These are phyloP conservation scores for Cyanodermella asteris DNA, from an alignment of 2,329 filamentous ascomycete species.

Conservation along the genomic window DNA sequence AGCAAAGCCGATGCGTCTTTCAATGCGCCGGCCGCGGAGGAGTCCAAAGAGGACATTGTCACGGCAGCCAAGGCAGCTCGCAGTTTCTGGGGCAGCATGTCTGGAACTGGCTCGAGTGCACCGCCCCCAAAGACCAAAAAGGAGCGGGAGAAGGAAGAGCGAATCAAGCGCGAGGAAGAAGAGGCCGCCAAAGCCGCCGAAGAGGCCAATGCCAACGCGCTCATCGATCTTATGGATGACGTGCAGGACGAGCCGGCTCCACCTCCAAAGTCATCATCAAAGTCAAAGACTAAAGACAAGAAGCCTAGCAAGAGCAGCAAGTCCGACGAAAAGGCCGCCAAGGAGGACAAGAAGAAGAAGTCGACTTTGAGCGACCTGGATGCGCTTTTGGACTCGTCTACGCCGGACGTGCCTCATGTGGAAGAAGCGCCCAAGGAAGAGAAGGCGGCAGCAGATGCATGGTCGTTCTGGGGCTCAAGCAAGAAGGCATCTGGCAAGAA, in stretches of 20 bases:
- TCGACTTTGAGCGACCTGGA: constrained; percentile 2
- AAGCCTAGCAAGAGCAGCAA: constrained; percentile 7
- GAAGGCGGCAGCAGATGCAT: constrained; percentile 14
- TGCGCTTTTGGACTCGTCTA: constrained; percentile 4
- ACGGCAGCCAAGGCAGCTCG: constrained; percentile 16
- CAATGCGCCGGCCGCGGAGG: constrained; percentile 12
- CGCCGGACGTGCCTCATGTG: constrained; percentile 8
- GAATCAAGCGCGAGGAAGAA: constrained; percentile 9
- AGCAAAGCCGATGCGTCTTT: too few relatives aligned
- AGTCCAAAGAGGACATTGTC: constrained; percentile 14
- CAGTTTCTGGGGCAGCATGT: constrained; percentile 23
- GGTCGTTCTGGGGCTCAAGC: constrained; percentile 11
- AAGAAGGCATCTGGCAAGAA: constrained; percentile 17
- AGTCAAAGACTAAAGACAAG: constrained; percentile 9
- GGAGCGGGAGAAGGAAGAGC: constrained; percentile 19
- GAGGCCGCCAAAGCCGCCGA: constrained; percentile 20
- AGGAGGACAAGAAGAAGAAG: constrained; percentile 9
- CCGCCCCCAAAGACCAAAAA: constrained; percentile 21
- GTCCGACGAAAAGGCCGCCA: constrained; percentile 11
- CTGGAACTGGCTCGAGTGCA: constrained; percentile 15
- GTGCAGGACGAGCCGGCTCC: constrained; percentile 13
- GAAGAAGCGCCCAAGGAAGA: constrained; percentile 11
- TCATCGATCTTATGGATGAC: constrained; percentile 8
- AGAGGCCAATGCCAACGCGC: constrained; percentile 15
- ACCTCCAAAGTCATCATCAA: constrained; percentile 9